A percentile compares a stretch with the other conserved stretches of the same genome.
phyloP scores from a whole-genome alignment of 176 grass and related monocot genomes.

The Carex littledalei region DNA sequence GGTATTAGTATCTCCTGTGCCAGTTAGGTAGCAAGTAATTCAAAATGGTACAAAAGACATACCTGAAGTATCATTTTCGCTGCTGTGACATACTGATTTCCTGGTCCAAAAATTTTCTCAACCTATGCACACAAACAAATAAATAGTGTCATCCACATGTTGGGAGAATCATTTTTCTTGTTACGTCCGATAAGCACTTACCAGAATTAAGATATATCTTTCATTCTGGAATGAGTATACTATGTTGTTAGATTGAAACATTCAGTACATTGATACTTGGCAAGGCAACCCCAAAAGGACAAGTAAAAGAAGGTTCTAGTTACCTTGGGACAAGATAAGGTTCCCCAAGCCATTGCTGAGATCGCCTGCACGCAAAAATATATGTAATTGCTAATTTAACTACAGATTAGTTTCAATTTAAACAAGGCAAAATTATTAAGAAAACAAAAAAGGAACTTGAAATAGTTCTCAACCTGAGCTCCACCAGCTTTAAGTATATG shows the following conservation, averaged over 20 bases:
- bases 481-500: slow-evolving; percentile 90
- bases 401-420: neutral
- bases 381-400: neutral
- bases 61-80: slow-evolving; percentile 99
- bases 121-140: slow-evolving; percentile 36
- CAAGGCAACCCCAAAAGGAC: neutral
- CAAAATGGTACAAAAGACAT: slow-evolving; percentile 11
- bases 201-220: neutral
- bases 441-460: neutral
- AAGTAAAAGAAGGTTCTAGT: slow-evolving; percentile 2
- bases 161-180: neutral
- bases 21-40: neutral
- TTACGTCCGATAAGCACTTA: neutral
- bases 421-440: neutral
- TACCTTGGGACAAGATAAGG: slow-evolving; percentile 86
- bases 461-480: slow-evolving; percentile 71
- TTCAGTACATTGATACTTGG: neutral
- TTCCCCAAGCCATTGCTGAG: slow-evolving; percentile 96
- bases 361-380: slow-evolving; percentile 48
- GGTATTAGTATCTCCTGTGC: neutral
- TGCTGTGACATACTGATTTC: slow-evolving; percentile 98
- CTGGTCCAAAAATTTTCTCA: slow-evolving; percentile 95
- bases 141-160: neutral
- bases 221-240: neutral
- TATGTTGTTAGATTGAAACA: neutral